Evolutionary conservation across 2,329 filamentous ascomycete genomes (phyloP), one percentile per base, ranked within the genome.

Genomic region (Ceratocystis albifundus): DNA sequence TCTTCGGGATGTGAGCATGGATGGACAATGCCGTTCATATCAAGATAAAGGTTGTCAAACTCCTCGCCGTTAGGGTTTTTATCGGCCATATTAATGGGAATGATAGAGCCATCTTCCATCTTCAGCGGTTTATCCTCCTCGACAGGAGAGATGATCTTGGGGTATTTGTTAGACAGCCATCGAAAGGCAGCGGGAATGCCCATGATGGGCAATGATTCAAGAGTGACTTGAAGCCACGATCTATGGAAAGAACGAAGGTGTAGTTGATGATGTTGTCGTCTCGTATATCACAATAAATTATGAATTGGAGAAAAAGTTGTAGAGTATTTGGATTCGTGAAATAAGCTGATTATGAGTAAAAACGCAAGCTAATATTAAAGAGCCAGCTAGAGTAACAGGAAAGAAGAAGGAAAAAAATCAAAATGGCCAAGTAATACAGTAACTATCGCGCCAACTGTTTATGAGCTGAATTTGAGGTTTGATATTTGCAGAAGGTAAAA

Each of bases 1-100:
- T 97, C 93, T 75, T 99, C 94, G 0, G 94, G 94, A 77, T 99
- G 94, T 61, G 93, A 96, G 78, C 94, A 99, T 41, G 95, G 95
- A 79, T 99, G 94, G 46, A 99, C 94, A 71, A 99, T 99, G 74
- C 94, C 95, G 76, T 99, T 99, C 93, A 99, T 97, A 73, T 99
- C 94, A 69, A 99, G 84, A 74, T 99, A 99, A 4, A 99, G 80
- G 73, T 99, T 99, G 78, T 99, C 93, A 73, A 96, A 89, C 76
- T 99, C 94, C 77, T 97, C 93, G 74, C 91, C 91, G 77, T 99
- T 99, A 2, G 95, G 95, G 73, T 99, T 99, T 4, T 90, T 86
- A 48, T 84, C 80, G 5, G 88, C 91, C 10, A 85, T 86, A 74
- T 99, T 91, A 69, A 97, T 84, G 1, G 94, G 94, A 67, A 96